Evolutionary conservation across 1,139 yeast species (phyloP), one percentile per base, ranked within the genome.

Genomic region (Williopsis jadinii): DNA sequence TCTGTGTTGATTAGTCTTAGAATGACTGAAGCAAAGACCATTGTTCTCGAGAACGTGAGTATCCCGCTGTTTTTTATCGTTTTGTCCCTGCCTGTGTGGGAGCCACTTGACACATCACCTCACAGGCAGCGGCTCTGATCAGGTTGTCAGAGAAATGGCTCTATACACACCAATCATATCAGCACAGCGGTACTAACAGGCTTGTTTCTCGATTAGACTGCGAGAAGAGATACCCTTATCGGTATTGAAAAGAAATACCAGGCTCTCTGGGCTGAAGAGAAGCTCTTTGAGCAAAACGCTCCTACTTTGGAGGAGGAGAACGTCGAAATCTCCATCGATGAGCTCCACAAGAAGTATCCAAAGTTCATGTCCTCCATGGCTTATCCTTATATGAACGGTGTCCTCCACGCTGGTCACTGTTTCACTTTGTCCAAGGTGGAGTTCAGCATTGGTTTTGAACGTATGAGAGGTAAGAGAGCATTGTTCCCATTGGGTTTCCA

Each of bases 361-460:
- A 94, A 94, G 65, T 84, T 73, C 66, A 84, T 87, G 70, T 77
- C 87, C 19, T 83, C 95, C 40, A 90, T 94, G 97, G 98, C 98
- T 11, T 94, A 86, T 60, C 99, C 99, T 34, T 94, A 94, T 68
- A 92, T 92, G 97, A 94, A 94, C 64, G 99, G 99, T 70, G 92
- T 87, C 43, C 73, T 94, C 52, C 99, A 94, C 59, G 97, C 96
- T 39, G 99, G 99, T 42, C 99, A 94, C 64, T 80, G 90, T 54
- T 94, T 92, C 70, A 92, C 98, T 34, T 73, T 92, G 54, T 87
- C 97, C 45, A 94, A 94, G 67, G 95, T 80, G 41, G 99, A 94
- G 64, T 94, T 84, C 63, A 84, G 94, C 41, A 74, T 86, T 44
- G 97, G 98, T 43, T 94, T 84, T 60, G 96, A 92, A 67, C 80